Evolutionary conservation across 1,284 basidiomycete genomes (phyloP).

Genomic region (Austroboletus niveus): DNA sequence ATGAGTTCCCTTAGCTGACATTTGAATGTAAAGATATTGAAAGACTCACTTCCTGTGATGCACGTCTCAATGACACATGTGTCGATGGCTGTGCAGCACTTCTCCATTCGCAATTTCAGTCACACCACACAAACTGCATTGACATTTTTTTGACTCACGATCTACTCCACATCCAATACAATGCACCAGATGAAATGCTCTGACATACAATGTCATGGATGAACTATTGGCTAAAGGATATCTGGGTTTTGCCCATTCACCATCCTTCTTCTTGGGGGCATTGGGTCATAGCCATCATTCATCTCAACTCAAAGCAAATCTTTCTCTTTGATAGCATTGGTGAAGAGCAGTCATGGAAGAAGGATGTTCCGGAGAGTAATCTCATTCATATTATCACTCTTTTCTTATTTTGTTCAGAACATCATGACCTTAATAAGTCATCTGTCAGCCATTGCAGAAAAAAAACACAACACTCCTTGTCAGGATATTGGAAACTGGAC

Average conservation of each 20-base stretch:
- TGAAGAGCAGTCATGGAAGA: too few relatives aligned
- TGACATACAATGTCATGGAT: slow-evolving; percentile 7
- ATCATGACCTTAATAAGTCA: too few relatives aligned
- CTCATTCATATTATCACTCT: too few relatives aligned
- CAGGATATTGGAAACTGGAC: too few relatives aligned
- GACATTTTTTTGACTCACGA: slow-evolving; percentile 10
- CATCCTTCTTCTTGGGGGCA: too few relatives aligned
- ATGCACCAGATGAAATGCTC: slow-evolving; percentile 3
- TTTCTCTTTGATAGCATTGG: too few relatives aligned
- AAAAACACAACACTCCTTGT: too few relatives aligned
- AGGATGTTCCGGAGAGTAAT: too few relatives aligned
- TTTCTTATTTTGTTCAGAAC: too few relatives aligned
- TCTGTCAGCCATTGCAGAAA: too few relatives aligned
- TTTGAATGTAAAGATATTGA: slow-evolving; percentile 7
- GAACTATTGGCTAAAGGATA: slow-evolving; percentile 9
- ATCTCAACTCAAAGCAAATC: too few relatives aligned
- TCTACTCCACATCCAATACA: slow-evolving; percentile 3
- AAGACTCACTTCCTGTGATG: background rate
- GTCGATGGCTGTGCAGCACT: slow-evolving; percentile 12
- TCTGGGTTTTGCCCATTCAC: slow-evolving; percentile 7
- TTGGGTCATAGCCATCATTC: too few relatives aligned
- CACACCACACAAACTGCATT: background rate
- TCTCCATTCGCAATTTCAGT: background rate
- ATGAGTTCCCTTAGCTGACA: background rate
- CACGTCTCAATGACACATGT: slow-evolving; percentile 10